Evolutionary conservation across 2,329 filamentous ascomycete genomes (phyloP), one percentile per base, ranked within the genome.

Genomic region (Fusarium sp.): DNA sequence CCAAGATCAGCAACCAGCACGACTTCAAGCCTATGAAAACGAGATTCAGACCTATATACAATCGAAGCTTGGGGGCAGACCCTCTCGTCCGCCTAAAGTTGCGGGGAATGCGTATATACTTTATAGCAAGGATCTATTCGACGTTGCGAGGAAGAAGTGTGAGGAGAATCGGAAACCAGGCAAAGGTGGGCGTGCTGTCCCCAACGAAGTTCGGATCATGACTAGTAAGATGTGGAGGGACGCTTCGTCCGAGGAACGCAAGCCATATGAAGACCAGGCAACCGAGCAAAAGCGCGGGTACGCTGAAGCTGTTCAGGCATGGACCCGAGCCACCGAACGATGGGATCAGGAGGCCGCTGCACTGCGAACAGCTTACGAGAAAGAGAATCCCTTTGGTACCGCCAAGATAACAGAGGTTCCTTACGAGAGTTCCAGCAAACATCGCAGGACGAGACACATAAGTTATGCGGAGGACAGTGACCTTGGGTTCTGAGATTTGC

Each of bases 191-290:
- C 76, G 76, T 73, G 84, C 90, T 2, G 86, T 89, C 46, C 90
- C 92, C 11, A 97, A 94, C 76, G 94, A 97, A 78, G 93, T 98
- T 62, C 93, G 96, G 38, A 89, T 91, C 56, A 94, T 94, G 79
- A 89, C 96, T 15, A 95, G 95, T 33, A 92, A 92, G 78, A 95
- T 96, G 91, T 99, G 96, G 96, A 93, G 92, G 75, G 92, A 93
- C 55, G 90, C 93, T 1, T 82, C 86, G 4, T 86, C 90, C 10
- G 92, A 93, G 48, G 88, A 90, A 74, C 93, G 92, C 78, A 87
- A 88, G 78, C 95, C 94, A 2, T 98, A 93, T 77, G 88, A 95
- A 54, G 91, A 94, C 33, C 87, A 91, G 79, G 93, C 93, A 8
- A 87, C 91, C 60, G 86, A 87, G 58, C 92, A 94, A 73, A 95